Evolutionary conservation across 1,284 basidiomycete species (phyloP).

Genomic region (Leccinum griseonigrum): DNA sequence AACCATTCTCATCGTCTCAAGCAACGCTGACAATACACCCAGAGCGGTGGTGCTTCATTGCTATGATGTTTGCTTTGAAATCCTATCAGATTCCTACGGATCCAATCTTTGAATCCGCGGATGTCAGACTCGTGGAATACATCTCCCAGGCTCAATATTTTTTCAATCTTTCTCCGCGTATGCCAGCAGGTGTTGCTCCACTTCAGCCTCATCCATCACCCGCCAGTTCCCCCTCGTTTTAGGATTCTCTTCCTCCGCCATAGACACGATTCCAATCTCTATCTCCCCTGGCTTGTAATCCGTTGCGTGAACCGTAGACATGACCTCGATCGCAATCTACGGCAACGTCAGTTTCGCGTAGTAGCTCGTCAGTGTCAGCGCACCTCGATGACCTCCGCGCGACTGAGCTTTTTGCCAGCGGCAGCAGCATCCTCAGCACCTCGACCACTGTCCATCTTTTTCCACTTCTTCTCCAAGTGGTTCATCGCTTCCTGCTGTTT

Average conservation of each 20-base stretch:
- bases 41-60: constrained; percentile 75
- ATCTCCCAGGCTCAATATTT: constrained; percentile 12
- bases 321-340: constrained; percentile 92
- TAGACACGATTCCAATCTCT: constrained; percentile 83
- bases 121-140: constrained; percentile 7
- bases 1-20: neutral
- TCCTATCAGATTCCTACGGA: neutral
- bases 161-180: constrained; percentile 90
- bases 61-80: constrained; percentile 29
- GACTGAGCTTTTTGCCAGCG: constrained; percentile 64
- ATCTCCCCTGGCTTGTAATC: constrained; percentile 93
- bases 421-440: constrained; percentile 72
- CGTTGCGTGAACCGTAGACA: constrained; percentile 90
- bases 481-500: constrained; percentile 99
- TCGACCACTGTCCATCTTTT: constrained; percentile 79
- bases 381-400: constrained; percentile 82
- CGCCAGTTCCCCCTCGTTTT: constrained; percentile 78
- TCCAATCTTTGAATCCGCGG: constrained; percentile 1
- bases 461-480: constrained; percentile 98
- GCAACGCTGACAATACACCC: constrained; percentile 13
- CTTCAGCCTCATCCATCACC: constrained; percentile 80
- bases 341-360: constrained; percentile 7
- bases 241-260: constrained; percentile 60
- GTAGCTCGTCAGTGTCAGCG: constrained; percentile 19
- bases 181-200: constrained; percentile 82